phyloP scores from a whole-genome alignment of 495 filamentous ascomycete species.

The Penicillium daleae region DNA sequence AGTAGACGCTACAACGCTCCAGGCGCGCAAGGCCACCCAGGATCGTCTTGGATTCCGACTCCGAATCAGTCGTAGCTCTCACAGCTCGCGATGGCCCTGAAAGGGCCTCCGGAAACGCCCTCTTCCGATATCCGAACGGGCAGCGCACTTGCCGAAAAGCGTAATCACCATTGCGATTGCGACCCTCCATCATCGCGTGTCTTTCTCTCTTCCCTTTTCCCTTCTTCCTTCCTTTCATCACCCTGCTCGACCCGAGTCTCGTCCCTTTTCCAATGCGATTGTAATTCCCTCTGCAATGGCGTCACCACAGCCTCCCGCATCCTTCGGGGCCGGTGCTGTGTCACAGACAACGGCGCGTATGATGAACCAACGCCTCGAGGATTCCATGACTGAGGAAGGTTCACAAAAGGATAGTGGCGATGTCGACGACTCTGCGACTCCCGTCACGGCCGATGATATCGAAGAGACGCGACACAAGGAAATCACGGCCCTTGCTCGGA shows the following conservation, averaged over 20 bases:
- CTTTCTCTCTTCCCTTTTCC: background rate
- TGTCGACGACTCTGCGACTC: constrained; percentile 10
- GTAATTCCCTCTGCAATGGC: constrained; percentile 9
- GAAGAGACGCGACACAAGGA: constrained; percentile 33
- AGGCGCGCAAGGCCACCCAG: constrained; percentile 1
- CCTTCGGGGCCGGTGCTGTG: constrained; percentile 23
- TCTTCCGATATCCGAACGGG: constrained; percentile 17
- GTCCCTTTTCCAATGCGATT: constrained; percentile 11
- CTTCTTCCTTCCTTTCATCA: background rate
- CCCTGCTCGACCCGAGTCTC: background rate
- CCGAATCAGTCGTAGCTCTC: background rate
- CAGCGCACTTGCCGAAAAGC: constrained; percentile 8
- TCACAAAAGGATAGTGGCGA: constrained; percentile 17
- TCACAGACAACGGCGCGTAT: constrained; percentile 15
- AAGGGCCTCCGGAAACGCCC: background rate
- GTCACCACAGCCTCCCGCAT: constrained; percentile 24
- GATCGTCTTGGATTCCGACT: background rate
- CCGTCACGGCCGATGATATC: constrained; percentile 14
- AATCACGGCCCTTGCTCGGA: constrained; percentile 45
- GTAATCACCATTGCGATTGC: background rate
- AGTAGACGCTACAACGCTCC: background rate
- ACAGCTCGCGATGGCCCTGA: background rate
- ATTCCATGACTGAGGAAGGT: constrained; percentile 4
- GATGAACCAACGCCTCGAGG: constrained; percentile 13
- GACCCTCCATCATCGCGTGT: background rate